Evolutionary conservation across 495 filamentous ascomycete genomes (phyloP), one percentile per base, ranked within the genome.

Genomic region (Podospora tetraspora): DNA sequence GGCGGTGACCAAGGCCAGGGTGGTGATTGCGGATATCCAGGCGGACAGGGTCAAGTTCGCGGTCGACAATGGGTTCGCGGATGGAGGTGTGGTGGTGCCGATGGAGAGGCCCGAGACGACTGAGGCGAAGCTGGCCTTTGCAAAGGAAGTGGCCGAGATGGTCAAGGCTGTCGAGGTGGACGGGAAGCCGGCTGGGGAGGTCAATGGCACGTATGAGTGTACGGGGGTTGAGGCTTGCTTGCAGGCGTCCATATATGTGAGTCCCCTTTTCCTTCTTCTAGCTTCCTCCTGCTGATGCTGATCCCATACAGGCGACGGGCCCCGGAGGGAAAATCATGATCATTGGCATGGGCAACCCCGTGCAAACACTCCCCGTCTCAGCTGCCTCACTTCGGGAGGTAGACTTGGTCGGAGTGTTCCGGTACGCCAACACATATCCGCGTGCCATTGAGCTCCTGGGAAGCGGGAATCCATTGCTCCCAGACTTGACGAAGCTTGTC

Each of bases 331-430:
- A 87, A 61, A 81, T 97, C 52, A 87, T 97, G 79, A 84, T 97
- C 66, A 91, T 98, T 64, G 94, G 94, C n/a, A 97, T 98, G 93
- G 94, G 94, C 23, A 91, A 85, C 59, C 93, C 94, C 1, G 84
- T 96, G 59, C 91, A 96, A 78, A 96, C 91, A 0, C 81, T 97
- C 4, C 94, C 93, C 4, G 87, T 97, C 64, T 92, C 90, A 8
- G 90, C 91, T 0, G 94, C 94, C 0, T 90, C 92, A 6, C 82
- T 96, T 27, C 86, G 92, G n/a, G 94, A 98, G 79, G 89, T 98
- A 11, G 94, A 98, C 80, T 85, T 98, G 10, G 84, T 96, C 13
- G 94, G 94, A 19, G 90, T 94, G 3, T 98, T 98, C 77, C 84
- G 94, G 32, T 98, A 98, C 70, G 92, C 91, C 62, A 90, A 92